phyloP scores from a whole-genome alignment of 148 eudicot species.

The Dysphania ambrosioides region DNA sequence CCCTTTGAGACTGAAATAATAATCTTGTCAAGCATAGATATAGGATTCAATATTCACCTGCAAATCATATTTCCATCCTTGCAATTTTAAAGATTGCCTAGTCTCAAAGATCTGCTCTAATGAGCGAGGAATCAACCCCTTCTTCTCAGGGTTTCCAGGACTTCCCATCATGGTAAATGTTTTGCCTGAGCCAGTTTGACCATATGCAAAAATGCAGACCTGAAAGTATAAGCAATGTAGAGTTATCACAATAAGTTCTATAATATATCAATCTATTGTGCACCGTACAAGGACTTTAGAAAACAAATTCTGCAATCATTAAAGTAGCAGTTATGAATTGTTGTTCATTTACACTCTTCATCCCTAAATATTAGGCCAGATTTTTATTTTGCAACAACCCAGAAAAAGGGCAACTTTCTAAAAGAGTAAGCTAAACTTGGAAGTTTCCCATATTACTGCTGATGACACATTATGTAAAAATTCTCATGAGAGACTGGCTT shows the following conservation, averaged over 20 bases:
- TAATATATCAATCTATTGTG: background rate
- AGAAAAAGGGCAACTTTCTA: background rate
- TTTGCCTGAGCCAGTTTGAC: constrained; percentile 98
- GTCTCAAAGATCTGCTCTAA: constrained; percentile 87
- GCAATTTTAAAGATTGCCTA: constrained; percentile 64
- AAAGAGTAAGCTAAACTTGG: background rate
- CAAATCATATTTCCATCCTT: constrained; percentile 96
- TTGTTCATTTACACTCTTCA: no score
- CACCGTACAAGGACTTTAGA: background rate
- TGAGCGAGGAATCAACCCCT: constrained; percentile 93
- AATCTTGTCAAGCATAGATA: background rate
- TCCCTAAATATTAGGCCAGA: background rate
- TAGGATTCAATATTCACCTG: constrained; percentile 51
- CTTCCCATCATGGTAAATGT: constrained; percentile 98
- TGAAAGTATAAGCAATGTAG: constrained; percentile 21
- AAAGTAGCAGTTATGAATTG: background rate
- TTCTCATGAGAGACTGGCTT: background rate
- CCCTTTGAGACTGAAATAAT: background rate
- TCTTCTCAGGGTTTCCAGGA: constrained; percentile 60
- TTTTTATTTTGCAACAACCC: no score
- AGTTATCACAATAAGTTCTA: background rate
- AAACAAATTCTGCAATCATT: background rate
- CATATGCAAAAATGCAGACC: constrained; percentile 98
- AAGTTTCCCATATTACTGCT: background rate
- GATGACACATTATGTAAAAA: background rate